Percentiles rank a stretch among this genome's conserved stretches.
Conservation (phyloP, 768 basidiomycete species). For the Tremella yokohamensis region DNA sequence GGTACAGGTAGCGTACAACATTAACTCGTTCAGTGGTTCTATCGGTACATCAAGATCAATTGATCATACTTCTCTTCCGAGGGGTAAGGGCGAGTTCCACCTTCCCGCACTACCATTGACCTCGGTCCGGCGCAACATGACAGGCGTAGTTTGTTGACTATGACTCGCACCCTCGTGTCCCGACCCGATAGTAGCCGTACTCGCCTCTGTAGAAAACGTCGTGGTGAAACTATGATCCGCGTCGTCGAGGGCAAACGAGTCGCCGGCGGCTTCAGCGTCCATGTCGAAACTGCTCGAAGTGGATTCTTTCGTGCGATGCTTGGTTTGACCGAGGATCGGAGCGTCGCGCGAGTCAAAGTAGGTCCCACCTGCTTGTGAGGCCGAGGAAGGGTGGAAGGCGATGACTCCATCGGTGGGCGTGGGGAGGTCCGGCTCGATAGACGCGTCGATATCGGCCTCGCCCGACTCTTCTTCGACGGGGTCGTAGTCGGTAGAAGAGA, state of each 20-base stretch:
- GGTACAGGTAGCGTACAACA: no score
- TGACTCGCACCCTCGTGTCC: neutral
- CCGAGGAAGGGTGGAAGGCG: neutral
- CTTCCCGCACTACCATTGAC: no score
- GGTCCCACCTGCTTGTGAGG: neutral
- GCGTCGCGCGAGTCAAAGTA: neutral
- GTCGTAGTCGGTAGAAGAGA: constrained; percentile 9
- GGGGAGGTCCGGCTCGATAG: no score
- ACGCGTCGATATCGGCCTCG: no score
- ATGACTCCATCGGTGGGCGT: no score
- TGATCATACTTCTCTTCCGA: no score
- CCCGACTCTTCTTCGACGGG: no score
- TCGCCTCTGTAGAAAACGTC: neutral
- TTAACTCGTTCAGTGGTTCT: no score
- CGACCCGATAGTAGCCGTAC: constrained; percentile 5
- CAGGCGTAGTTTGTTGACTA: constrained; percentile 27
- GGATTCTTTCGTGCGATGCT: neutral
- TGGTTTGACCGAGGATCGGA: constrained; percentile 10
- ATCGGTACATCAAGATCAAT: no score
- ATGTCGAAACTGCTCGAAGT: constrained; percentile 7
- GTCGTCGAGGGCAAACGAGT: constrained; percentile 24
- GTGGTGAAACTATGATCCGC: neutral
- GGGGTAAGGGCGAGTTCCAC: no score
- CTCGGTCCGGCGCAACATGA: constrained; percentile 14
- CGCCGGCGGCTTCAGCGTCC: constrained; percentile 11